These are phyloP conservation scores for Cryphonectria japonica DNA, from an alignment of 2,329 filamentous ascomycete species.

Conservation along the genomic window DNA sequence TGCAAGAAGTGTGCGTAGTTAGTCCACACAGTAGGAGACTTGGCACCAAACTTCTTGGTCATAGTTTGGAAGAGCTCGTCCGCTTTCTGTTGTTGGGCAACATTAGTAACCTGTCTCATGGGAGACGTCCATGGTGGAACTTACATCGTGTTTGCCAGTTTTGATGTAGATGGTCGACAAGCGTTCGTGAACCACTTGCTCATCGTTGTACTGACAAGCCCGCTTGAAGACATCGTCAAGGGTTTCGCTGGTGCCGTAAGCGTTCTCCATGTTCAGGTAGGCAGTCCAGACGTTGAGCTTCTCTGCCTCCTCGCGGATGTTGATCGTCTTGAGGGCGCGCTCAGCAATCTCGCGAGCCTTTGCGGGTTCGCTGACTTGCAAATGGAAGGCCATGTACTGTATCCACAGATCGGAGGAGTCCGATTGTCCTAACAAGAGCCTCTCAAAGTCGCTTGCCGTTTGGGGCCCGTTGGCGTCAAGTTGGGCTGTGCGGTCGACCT, in stretches of 20 bases:
- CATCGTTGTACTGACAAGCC: conserved; percentile 92
- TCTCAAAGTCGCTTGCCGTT: conserved; percentile 89
- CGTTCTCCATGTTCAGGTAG: conserved; percentile 90
- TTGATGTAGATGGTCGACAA: conserved; percentile 95
- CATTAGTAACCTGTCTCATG: conserved; percentile 1
- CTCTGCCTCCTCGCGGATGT: conserved; percentile 86
- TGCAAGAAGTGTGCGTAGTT: conserved; percentile 96
- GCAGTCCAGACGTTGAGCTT: conserved; percentile 97
- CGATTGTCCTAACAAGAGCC: conserved; percentile 86
- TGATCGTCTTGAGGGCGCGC: conserved; percentile 87
- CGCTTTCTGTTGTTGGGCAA: conserved; percentile 67
- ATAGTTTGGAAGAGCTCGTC: conserved; percentile 85
- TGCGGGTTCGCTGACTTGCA: conserved; percentile 85
- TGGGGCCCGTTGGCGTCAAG: conserved; percentile 88
- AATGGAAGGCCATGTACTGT: conserved; percentile 98
- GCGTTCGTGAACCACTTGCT: conserved; percentile 85
- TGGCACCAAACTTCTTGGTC: conserved; percentile 85
- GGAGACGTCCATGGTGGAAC: conserved; percentile 35
- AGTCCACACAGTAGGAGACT: conserved; percentile 80
- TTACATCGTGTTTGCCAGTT: conserved; percentile 80
- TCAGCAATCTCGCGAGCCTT: conserved; percentile 90
- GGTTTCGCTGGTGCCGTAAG: conserved; percentile 81
- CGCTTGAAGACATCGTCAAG: conserved; percentile 87
- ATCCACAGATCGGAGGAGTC: conserved; percentile 96
- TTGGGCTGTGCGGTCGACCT: conserved; percentile 89